These are phyloP conservation scores for Lyophyllum shimeji DNA, from an alignment of 768 basidiomycete species.

Conservation along the genomic window DNA sequence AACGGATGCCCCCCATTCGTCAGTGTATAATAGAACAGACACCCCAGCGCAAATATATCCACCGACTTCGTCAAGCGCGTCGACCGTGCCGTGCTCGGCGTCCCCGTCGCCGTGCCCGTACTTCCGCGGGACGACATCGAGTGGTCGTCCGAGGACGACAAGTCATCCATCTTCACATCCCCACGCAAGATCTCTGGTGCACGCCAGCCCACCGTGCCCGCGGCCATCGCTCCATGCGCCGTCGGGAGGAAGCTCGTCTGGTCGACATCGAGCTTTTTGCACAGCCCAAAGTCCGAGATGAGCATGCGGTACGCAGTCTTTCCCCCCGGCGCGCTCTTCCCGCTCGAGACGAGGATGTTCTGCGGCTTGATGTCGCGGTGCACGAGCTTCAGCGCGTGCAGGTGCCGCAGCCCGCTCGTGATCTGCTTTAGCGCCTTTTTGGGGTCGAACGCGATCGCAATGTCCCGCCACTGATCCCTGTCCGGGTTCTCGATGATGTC, in stretches of 20 bases:
- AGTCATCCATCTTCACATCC: conserved; percentile 89
- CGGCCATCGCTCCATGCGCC: conserved; percentile 82
- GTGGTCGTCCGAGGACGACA: conserved; percentile 60
- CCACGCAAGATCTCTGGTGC: conserved; percentile 95
- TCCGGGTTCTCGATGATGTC: conserved; percentile 84
- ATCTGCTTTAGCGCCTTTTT: conserved; percentile 89
- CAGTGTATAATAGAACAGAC: conserved; percentile 91
- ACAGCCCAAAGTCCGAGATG: conserved; percentile 96
- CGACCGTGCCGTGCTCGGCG: conserved; percentile 41
- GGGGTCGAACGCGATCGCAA: conserved; percentile 76
- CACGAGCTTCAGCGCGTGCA: conserved; percentile 94
- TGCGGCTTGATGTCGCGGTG: conserved; percentile 99
- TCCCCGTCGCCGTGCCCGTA: conserved; percentile 47
- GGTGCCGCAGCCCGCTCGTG: conserved; percentile 81
- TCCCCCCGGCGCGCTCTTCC: conserved; percentile 49
- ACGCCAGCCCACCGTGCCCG: conserved; percentile 96
- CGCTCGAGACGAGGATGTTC: conserved; percentile 86
- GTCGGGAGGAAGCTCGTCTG: conserved; percentile 97
- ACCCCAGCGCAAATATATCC: conserved; percentile 95
- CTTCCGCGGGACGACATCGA: conserved; percentile 70
- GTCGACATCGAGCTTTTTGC: conserved; percentile 92
- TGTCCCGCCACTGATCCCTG: conserved; percentile 66
- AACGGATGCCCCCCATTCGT: conserved; percentile 92
- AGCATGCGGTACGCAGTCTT: conserved; percentile 69
- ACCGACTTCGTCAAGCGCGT: conserved; percentile 90